Evolutionary conservation across 2,329 filamentous ascomycete species (phyloP), one percentile per base, ranked within the genome.

Genomic region (Clonostachys byssicola): DNA sequence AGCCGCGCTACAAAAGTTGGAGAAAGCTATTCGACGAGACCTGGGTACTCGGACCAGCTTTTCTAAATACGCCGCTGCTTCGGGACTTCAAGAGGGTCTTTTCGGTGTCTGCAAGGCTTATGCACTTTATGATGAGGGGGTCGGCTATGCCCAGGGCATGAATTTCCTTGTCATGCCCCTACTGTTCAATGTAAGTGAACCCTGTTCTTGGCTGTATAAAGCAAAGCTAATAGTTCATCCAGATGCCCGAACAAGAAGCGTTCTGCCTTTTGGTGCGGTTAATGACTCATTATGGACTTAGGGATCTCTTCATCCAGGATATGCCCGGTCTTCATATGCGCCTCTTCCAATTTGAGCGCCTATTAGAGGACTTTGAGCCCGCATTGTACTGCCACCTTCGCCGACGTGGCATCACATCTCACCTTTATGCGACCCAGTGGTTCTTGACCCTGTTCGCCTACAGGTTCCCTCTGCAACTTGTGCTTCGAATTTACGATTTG

Each of bases 391-490:
- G 92, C 63, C 94, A 99, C 66, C 81, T 99, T 47, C 88, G 89
- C 60, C 85, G 94, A 49, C 83, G 88, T 47, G 86, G 89, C 54
- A 94, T 99, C 47, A 88, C 88, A 9, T 88, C 94, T 1, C 90
- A 96, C 61, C 77, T 99, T 9, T 99, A 99, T 63, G 94, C 94
- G 41, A 99, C 94, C 0, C 94, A 99, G 66, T 99, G 94, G 94
- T 99, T 99, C 68, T 78, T 99, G 44, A 99, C 94, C 0, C 77
- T 99, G n/a, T 99, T 99, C 62, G 91, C 92, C 34, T 99, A 99
- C 66, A 88, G 95, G 40, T 99, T 99, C 66, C 94, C 94, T 9
- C 77, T 99, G 8, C 94, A 99, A 62, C 82, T 99, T 10, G 94
- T 99, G 7, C 84, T 99, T 49, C 88, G 94, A 34, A 95, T 99